phyloP scores from a whole-genome alignment of 352 stramenopile genomes.

The Thalassiosira hispida region DNA sequence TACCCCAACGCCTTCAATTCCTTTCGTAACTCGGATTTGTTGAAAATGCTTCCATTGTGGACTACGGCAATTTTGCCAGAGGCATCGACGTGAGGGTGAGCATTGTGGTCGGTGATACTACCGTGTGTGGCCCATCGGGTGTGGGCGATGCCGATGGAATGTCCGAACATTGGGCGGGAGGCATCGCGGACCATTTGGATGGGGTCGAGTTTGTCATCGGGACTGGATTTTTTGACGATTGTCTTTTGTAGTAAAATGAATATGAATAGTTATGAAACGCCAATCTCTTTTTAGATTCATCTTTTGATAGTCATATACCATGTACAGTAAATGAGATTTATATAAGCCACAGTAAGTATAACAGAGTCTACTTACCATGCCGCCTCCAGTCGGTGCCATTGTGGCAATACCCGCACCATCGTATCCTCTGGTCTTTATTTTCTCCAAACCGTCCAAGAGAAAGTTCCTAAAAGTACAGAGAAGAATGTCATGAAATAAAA shows the following conservation, averaged over 20 bases:
- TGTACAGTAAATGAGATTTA: not conserved
- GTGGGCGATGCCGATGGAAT: constrained; percentile 95
- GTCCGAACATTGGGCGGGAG: constrained; percentile 49
- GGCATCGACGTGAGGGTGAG: constrained; percentile 93
- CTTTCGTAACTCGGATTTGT: constrained; percentile 79
- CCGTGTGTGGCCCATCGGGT: constrained; percentile 97
- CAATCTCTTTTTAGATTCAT: not conserved
- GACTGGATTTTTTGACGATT: constrained; percentile 93
- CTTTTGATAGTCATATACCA: not conserved
- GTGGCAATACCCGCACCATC: constrained; percentile 95
- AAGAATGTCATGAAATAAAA: not conserved
- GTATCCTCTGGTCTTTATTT: constrained; percentile 91
- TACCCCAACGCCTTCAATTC: constrained; percentile 85
- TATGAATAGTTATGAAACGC: not conserved
- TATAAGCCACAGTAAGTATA: not conserved
- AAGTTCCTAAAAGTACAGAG: constrained; percentile 38
- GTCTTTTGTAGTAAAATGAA: constrained; percentile 16
- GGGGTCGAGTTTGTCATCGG: constrained; percentile 65
- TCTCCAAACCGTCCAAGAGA: constrained; percentile 80
- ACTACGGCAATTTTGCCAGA: constrained; percentile 90
- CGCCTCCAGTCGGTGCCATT: constrained; percentile 49
- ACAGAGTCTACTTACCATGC: constrained; percentile 40
- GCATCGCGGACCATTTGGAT: constrained; percentile 73
- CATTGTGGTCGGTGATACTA: constrained; percentile 94
- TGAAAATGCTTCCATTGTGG: constrained; percentile 98